Evolutionary conservation across 331 rosid genomes (phyloP), one percentile per base, ranked within the genome.

Genomic region (Rosa hybrid): DNA sequence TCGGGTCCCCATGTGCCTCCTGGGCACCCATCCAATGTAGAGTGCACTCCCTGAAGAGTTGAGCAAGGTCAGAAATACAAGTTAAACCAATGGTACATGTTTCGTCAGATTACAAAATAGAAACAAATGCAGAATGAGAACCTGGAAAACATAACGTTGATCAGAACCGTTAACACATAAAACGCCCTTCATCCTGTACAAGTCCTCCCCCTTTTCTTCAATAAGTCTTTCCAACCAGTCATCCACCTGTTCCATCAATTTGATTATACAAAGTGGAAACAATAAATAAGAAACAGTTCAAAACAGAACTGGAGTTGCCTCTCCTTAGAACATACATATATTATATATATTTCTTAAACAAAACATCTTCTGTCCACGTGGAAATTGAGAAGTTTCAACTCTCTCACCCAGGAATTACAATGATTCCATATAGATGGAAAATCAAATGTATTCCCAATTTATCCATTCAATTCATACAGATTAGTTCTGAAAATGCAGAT

Each of bases 141-240:
- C 98, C 94, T 94, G 98, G 76, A 94, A 86, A 48, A 91, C 97
- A 63, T 92, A 91, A 70, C 94, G 90, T 64, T 94, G 94, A 60
- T 92, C 93, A 6, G 89, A 87, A 76, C 83, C 93, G 68, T 83
- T 83, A 25, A 94, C 93, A 62, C 90, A 87, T 75, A 94, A 86
- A 70, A 92, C 84, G 27, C 98, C 98, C 78, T 94, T 94, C 97
- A 94, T 91, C 85, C 97, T 92, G 83, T 94, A 94, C 81, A 94
- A 89, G 82, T 94, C 97, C 62, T 94, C 98, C 76, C 97, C 98
- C 82, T 94, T 94, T 80, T 92, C 97, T 81, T 88, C 98, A 42
- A 91, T 80, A 86, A 94, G 53, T 79, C 98, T 88, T 79, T 94
- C 97, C 18, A 94, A 90, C 98, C 98, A 94, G 86, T 94, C 98